Evolutionary conservation across 345 rosid species (phyloP).

Genomic region (Dipteronia sinensis): DNA sequence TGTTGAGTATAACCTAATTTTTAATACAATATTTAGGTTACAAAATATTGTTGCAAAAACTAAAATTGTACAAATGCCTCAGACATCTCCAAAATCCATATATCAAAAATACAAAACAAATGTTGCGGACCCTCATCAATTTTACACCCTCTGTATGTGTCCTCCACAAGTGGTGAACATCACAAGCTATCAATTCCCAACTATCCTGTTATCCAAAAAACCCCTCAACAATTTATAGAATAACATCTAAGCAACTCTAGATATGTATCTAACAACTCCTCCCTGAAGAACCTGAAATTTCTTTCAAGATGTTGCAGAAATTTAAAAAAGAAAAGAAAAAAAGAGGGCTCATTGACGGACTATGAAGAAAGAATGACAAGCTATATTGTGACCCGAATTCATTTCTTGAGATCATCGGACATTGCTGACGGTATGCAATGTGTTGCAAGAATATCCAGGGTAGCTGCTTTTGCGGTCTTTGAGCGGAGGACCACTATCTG

Average conservation of each 20-base stretch:
- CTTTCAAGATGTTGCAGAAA: conserved; percentile 4
- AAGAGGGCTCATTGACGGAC: neutral
- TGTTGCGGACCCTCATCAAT: too few species aligned
- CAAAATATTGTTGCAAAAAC: too few species aligned
- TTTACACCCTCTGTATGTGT: too few species aligned
- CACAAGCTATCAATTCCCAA: neutral
- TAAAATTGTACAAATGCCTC: neutral
- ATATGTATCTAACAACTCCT: neutral
- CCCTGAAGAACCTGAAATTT: conserved; percentile 1
- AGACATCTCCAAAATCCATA: neutral
- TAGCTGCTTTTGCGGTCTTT: conserved; percentile 58
- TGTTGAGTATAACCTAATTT: neutral
- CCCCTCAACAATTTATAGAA: neutral
- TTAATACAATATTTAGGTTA: too few species aligned
- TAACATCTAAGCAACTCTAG: neutral
- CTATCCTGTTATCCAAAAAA: neutral
- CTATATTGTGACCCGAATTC: conserved; percentile 16
- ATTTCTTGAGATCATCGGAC: conserved; percentile 63
- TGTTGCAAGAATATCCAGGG: conserved; percentile 56
- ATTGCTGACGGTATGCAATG: conserved; percentile 70
- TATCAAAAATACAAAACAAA: too few species aligned
- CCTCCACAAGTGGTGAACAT: too few species aligned
- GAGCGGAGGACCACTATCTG: conserved; percentile 63
- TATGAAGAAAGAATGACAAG: neutral
- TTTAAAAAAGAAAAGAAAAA: neutral